phyloP scores from a whole-genome alignment of 2,329 filamentous ascomycete genomes.

The Fusarium sp. region DNA sequence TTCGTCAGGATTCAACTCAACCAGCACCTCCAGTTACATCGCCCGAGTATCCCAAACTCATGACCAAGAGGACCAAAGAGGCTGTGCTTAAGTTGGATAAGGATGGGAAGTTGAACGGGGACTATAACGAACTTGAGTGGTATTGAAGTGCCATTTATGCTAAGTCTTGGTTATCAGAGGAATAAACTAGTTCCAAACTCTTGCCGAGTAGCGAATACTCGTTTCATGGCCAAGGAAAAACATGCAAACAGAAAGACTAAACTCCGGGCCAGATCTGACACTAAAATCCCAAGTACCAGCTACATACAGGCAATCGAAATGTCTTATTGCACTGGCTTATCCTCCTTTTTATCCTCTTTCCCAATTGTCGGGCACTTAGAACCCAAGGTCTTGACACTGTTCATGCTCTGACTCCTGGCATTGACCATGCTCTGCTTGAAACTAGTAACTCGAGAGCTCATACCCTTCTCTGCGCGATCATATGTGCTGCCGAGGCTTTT shows the following conservation, averaged over 20 bases:
- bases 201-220: background rate
- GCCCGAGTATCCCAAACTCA: slow-evolving; percentile 27
- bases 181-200: background rate
- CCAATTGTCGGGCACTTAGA: background rate
- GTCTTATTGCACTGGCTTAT: background rate
- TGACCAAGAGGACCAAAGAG: slow-evolving; percentile 34
- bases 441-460: slow-evolving; percentile 6
- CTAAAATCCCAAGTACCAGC: background rate
- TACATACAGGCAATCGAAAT: fast-evolving
- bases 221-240: background rate
- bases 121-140: slow-evolving; percentile 25
- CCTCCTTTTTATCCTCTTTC: background rate
- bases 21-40: slow-evolving; percentile 26
- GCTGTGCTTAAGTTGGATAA: slow-evolving; percentile 19
- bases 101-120: slow-evolving; percentile 22
- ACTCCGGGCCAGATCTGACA: background rate
- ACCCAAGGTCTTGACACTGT: slow-evolving; percentile 16
- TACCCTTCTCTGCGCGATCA: slow-evolving; percentile 14
- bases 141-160: slow-evolving; percentile 10
- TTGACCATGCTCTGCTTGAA: slow-evolving; percentile 19
- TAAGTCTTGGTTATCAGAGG: background rate
- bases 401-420: slow-evolving; percentile 18
- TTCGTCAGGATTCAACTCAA: slow-evolving; percentile 21
- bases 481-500: slow-evolving; percentile 14
- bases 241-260: background rate